A percentile compares a stretch with the other conserved stretches of the same genome.
These are phyloP conservation scores for Trichosporon faecale DNA, from an alignment of 1,284 basidiomycete genomes.

Conservation along the genomic window DNA sequence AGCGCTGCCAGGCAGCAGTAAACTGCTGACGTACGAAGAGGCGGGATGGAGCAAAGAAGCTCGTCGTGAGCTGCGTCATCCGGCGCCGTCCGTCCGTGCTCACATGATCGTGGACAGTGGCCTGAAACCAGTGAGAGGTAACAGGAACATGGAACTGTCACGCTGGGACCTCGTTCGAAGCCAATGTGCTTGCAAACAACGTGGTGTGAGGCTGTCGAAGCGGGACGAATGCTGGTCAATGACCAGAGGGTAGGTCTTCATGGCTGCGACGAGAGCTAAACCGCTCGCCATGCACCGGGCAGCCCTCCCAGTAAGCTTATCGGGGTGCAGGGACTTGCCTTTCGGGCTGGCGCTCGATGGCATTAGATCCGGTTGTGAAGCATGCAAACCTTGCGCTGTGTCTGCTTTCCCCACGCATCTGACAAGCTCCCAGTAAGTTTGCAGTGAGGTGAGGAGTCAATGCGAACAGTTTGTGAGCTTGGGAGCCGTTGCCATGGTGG, in stretches of 20 bases:
- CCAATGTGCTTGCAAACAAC: not conserved
- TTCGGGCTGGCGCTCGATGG: not conserved
- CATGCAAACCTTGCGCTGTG: not conserved
- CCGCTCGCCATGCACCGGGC: too few species aligned
- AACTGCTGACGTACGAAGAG: not conserved
- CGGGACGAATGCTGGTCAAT: too few species aligned
- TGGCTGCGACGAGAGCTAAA: not conserved
- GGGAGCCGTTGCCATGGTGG: not conserved
- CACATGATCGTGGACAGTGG: not conserved
- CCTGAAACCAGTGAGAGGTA: not conserved
- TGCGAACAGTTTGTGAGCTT: not conserved
- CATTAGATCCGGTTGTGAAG: not conserved
- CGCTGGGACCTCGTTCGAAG: not conserved
- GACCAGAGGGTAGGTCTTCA: too few species aligned
- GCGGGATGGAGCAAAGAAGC: not conserved
- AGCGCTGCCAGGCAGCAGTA: not conserved
- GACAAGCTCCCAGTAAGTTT: too few species aligned
- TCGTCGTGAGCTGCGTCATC: not conserved
- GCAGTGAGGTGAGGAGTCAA: too few species aligned
- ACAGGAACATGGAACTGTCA: not conserved
- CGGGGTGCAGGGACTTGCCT: not conserved
- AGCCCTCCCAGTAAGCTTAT: not conserved
- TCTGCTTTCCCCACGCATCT: not conserved
- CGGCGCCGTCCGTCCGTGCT: not conserved
- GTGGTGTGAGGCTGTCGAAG: not conserved